Conservation (phyloP, 2,329 filamentous ascomycete species). For the Ascochyta fabae region DNA sequence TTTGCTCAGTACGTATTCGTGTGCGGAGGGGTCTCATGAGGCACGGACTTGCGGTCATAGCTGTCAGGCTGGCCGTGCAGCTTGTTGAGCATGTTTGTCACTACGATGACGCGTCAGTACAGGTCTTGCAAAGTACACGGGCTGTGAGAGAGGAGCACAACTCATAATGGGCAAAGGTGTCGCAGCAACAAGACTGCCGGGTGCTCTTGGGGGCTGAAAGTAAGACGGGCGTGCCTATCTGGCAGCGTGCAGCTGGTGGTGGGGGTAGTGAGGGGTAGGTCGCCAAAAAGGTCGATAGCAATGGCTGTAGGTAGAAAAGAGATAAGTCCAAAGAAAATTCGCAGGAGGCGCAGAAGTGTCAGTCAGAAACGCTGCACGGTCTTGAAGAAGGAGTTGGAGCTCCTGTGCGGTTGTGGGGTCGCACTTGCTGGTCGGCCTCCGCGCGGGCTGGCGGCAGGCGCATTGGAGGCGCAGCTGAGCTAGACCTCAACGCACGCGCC, state of each 20-base stretch:
- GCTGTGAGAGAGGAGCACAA: constrained; percentile 29
- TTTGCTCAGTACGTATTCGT: constrained; percentile 38
- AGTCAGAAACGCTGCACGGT: constrained; percentile 25
- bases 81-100: constrained; percentile 91
- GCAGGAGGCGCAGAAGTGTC: constrained; percentile 24
- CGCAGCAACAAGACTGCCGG: constrained; percentile 37
- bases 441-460: constrained; percentile 31
- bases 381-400: constrained; percentile 26
- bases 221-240: constrained; percentile 39
- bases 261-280: constrained; percentile 41
- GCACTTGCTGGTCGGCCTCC: constrained; percentile 31
- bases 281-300: constrained; percentile 27
- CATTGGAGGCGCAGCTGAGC: constrained; percentile 29
- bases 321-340: constrained; percentile 19
- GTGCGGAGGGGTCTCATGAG: constrained; percentile 25
- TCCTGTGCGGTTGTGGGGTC: constrained; percentile 37
- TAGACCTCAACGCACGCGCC: constrained; percentile 16
- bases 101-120: constrained; percentile 55
- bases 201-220: constrained; percentile 40
- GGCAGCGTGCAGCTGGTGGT: constrained; percentile 36
- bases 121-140: neutral
- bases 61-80: constrained; percentile 95
- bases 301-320: constrained; percentile 23
- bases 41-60: constrained; percentile 92
- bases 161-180: constrained; percentile 43